phyloP scores from a whole-genome alignment of 352 stramenopile species.

The Globisporangium nunn region DNA sequence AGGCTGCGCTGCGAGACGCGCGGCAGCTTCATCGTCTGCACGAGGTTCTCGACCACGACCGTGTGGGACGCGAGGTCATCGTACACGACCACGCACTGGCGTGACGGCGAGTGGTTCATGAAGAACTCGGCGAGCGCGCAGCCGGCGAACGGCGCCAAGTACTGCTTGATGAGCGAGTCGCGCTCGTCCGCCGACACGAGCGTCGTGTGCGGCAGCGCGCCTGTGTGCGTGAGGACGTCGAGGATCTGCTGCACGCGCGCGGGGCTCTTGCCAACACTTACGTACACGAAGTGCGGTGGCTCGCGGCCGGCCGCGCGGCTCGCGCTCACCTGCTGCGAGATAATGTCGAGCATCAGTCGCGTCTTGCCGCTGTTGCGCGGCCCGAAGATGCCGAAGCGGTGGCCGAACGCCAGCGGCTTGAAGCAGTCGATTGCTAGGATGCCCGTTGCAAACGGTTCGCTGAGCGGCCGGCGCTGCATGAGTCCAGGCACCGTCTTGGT shows the following conservation, averaged over 20 bases:
- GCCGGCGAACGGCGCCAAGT: slow-evolving; percentile 74
- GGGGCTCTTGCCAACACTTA: slow-evolving; percentile 55
- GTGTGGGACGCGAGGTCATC: slow-evolving; percentile 73
- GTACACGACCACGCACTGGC: slow-evolving; percentile 67
- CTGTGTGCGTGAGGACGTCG: slow-evolving; percentile 39
- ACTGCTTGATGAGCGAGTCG: slow-evolving; percentile 71
- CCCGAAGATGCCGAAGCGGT: slow-evolving; percentile 60
- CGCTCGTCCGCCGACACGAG: slow-evolving; percentile 57
- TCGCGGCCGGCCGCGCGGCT: slow-evolving; percentile 17
- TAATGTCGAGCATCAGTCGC: slow-evolving; percentile 53
- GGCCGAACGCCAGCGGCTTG: slow-evolving; percentile 61
- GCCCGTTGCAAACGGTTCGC: slow-evolving; percentile 48
- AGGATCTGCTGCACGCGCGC: slow-evolving; percentile 58
- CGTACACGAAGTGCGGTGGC: slow-evolving; percentile 71
- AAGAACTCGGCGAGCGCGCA: slow-evolving; percentile 68
- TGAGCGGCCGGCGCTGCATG: slow-evolving; percentile 46
- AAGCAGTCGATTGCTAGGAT: slow-evolving; percentile 73
- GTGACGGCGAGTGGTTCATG: slow-evolving; percentile 34
- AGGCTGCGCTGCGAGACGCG: slow-evolving; percentile 54
- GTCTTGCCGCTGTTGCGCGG: slow-evolving; percentile 72
- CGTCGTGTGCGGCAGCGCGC: slow-evolving; percentile 47
- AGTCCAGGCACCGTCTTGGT: slow-evolving; percentile 56
- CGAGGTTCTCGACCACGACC: slow-evolving; percentile 63
- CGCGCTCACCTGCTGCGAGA: slow-evolving; percentile 43
- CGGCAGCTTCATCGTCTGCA: slow-evolving; percentile 62